Evolutionary conservation across 768 basidiomycete genomes (phyloP).

Genomic region (Amylocystis lapponica): DNA sequence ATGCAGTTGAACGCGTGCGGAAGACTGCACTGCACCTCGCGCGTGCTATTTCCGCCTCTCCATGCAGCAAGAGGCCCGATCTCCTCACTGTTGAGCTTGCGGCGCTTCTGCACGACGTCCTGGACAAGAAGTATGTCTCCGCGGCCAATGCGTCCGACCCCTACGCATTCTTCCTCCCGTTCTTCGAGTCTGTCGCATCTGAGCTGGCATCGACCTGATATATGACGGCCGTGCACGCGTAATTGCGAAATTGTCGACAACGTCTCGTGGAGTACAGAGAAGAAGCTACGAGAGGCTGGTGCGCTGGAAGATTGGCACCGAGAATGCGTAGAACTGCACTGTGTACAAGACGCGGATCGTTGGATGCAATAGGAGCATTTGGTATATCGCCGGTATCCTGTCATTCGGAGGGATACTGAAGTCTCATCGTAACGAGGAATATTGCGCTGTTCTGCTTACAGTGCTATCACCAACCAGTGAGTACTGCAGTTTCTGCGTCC

Average conservation of each 20-base stretch:
- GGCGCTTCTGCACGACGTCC: conserved; percentile 83
- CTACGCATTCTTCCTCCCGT: conserved; percentile 61
- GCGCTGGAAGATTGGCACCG: conserved; percentile 63
- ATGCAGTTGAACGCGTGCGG: conserved; percentile 74
- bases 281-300: conserved; percentile 49
- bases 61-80: conserved; percentile 44
- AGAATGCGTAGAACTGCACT: conserved; percentile 70
- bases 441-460: conserved; percentile 43
- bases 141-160: conserved; percentile 49
- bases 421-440: conserved; percentile 27
- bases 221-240: conserved; percentile 51
- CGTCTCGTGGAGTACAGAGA: conserved; percentile 85
- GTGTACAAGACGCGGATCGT: conserved; percentile 51
- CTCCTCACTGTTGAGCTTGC: conserved; percentile 76
- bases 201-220: conserved; percentile 48
- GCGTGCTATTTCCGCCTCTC: conserved; percentile 27
- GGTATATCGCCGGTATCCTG: conserved; percentile 24
- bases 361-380: conserved; percentile 50
- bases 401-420: neutral
- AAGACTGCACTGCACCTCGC: conserved; percentile 72
- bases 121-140: conserved; percentile 81
- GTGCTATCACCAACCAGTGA: conserved; percentile 30
- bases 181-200: conserved; percentile 40
- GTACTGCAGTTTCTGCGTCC: conserved; percentile 7
- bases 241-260: conserved; percentile 64